Evolutionary conservation across 23 red algal genomes (phyloP).

Genomic region (Gracilaria domingensis): DNA sequence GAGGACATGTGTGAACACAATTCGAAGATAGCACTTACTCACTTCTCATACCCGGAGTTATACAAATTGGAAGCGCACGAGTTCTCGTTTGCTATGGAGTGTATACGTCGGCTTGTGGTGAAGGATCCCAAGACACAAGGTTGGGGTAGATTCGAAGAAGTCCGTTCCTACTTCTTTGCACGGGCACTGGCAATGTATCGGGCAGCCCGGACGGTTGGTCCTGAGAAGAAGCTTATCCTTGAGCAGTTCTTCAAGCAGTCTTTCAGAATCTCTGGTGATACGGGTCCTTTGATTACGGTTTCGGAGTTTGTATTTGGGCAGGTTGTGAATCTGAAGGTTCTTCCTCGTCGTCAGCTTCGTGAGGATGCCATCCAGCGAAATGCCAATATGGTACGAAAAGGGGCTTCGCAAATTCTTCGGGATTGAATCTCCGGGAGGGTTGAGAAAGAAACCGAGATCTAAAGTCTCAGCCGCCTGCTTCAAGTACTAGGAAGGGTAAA

Average conservation of each 20-base stretch:
- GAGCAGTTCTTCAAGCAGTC: background rate
- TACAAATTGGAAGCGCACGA: conserved; percentile 14
- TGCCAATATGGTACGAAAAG: background rate
- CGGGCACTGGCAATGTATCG: background rate
- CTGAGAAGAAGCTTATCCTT: background rate
- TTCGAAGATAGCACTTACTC: conserved; percentile 22
- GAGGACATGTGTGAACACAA: conserved; percentile 27
- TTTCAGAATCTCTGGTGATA: background rate
- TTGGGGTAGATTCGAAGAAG: conserved; percentile 25
- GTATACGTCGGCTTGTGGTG: background rate
- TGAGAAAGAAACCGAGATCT: background rate
- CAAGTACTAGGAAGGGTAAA: too few relatives aligned
- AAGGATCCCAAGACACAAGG: background rate
- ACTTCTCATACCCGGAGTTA: conserved; percentile 2
- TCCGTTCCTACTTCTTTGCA: conserved; percentile 17
- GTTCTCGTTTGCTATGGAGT: background rate
- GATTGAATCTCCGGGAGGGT: background rate
- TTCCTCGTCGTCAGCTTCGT: background rate
- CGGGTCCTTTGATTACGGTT: background rate
- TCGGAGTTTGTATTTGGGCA: conserved; percentile 4
- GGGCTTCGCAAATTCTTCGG: background rate
- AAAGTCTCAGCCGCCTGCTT: background rate
- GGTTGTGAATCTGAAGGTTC: conserved; percentile 3
- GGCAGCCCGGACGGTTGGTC: background rate
- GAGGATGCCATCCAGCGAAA: conserved; percentile 10